phyloP scores from a whole-genome alignment of 139 green algal genomes.

The Haematococcus sp. region DNA sequence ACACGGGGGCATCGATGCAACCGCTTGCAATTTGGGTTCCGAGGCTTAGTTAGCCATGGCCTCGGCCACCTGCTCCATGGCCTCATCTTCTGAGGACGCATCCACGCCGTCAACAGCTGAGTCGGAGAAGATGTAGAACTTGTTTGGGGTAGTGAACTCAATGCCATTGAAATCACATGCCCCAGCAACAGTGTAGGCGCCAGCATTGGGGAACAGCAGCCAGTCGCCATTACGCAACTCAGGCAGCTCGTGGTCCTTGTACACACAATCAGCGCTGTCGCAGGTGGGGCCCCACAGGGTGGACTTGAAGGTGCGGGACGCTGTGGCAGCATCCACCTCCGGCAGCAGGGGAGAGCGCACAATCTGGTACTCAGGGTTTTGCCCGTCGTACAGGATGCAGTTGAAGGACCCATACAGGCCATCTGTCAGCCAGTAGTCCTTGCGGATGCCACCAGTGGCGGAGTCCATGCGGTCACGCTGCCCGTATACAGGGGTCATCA shows the following conservation, averaged over 20 bases:
- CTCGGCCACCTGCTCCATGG: too few relatives aligned
- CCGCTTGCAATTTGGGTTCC: too few relatives aligned
- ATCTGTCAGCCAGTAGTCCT: slow-evolving; percentile 92
- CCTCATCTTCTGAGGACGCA: background rate
- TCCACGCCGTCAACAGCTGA: slow-evolving; percentile 30
- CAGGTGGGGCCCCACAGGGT: slow-evolving; percentile 91
- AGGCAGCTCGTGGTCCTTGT: slow-evolving; percentile 74
- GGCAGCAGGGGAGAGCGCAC: slow-evolving; percentile 50
- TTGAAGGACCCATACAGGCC: slow-evolving; percentile 98
- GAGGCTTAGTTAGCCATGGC: too few relatives aligned
- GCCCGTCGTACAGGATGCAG: slow-evolving; percentile 80
- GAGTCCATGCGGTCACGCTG: slow-evolving; percentile 49
- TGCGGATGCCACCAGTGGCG: slow-evolving; percentile 19
- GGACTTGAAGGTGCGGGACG: slow-evolving; percentile 31
- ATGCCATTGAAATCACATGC: slow-evolving; percentile 79
- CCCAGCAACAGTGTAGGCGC: slow-evolving; percentile 89
- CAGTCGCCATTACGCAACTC: slow-evolving; percentile 88
- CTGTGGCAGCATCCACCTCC: slow-evolving; percentile 2
- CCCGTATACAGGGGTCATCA: slow-evolving; percentile 84
- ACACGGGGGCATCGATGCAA: too few relatives aligned
- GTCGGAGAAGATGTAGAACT: slow-evolving; percentile 53
- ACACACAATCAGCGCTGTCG: slow-evolving; percentile 81
- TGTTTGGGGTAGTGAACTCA: slow-evolving; percentile 43
- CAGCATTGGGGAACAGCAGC: slow-evolving; percentile 88
- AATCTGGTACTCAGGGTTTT: slow-evolving; percentile 38